phyloP scores from a whole-genome alignment of 176 grass and related monocot species.

The Zizania latifolia region DNA sequence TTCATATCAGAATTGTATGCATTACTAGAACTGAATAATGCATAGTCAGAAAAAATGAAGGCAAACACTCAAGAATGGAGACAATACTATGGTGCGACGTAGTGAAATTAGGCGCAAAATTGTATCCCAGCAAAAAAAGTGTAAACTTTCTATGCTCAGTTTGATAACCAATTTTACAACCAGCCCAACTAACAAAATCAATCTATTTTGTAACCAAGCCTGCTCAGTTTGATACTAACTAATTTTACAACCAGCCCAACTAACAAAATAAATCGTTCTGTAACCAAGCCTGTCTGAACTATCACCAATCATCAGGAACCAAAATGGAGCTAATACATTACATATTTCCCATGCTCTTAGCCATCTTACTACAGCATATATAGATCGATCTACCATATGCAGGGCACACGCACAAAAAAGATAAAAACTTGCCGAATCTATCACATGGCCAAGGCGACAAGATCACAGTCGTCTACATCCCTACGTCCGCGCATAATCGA shows the following conservation, averaged over 20 bases:
- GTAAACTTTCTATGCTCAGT: neutral
- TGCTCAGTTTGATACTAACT: too few species aligned
- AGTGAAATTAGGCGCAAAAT: neutral
- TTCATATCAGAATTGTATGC: neutral
- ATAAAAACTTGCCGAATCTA: neutral
- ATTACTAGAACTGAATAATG: neutral
- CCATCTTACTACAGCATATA: neutral
- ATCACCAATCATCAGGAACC: neutral
- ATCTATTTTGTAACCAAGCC: neutral
- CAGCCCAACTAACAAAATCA: neutral
- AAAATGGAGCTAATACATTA: neutral
- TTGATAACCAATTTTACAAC: neutral
- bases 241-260: neutral
- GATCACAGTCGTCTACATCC: neutral
- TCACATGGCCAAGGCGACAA: neutral
- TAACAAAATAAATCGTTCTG: neutral
- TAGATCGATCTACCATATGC: neutral
- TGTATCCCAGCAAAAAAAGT: neutral
- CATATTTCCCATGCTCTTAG: neutral
- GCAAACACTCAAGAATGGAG: neutral
- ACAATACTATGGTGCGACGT: too few species aligned
- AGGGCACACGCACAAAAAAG: neutral
- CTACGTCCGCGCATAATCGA: neutral
- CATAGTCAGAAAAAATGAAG: neutral
- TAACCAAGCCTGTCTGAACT: neutral